Evolutionary conservation across 192 early-diverging fungal genomes (phyloP), one percentile per base, ranked within the genome.

Genomic region (Blastocladiella britannica): DNA sequence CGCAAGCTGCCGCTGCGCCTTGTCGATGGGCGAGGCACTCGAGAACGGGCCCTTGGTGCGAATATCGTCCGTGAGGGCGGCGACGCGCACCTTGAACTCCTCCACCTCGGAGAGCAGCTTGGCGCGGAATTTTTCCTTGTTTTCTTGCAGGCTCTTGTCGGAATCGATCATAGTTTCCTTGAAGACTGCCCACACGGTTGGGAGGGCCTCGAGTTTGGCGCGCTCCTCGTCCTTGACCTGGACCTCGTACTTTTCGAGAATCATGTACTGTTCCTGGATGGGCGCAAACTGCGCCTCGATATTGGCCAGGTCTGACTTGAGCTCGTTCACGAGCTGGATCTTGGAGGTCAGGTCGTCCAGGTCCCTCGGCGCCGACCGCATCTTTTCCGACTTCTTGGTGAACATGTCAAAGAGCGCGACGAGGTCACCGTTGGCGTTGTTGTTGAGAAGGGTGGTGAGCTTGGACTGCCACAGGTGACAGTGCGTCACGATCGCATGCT

Each of bases 131-230:
- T 80, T 76, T 51, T 71, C 67, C 26, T 93, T 64, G 25, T 93
- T 75, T n/a, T 70, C 70, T 62, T 97, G 89, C 53, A 99, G 76
- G 57, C 77, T 79, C 64, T 82, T 81, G 53, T 89, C 83, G 15
- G 91, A 71, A 67, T 91, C 93, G 60, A 92, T 83, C 54, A 90
- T 90, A 65, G 89, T 86, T 66, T 94, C 91, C 26, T 94, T 94
- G 9, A 84, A 76, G 61, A 79, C 77, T 4, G 97, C 80, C 65
- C 81, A 84, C 53, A 85, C 85, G 55, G 84, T 81, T 25, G 89
- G 68, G 51, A 86, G 75, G 18, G 74, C 78, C 20, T 91, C 73
- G 27, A 88, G 80, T 26, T 75, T 78, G 65, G 91, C 90, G 68
- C 88, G 95, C 27, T 84, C 79, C 27, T 63, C 79, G 26, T 97